Conservation (phyloP, 73 alveolate genomes). For the Paramecium tetraurelia region DNA sequence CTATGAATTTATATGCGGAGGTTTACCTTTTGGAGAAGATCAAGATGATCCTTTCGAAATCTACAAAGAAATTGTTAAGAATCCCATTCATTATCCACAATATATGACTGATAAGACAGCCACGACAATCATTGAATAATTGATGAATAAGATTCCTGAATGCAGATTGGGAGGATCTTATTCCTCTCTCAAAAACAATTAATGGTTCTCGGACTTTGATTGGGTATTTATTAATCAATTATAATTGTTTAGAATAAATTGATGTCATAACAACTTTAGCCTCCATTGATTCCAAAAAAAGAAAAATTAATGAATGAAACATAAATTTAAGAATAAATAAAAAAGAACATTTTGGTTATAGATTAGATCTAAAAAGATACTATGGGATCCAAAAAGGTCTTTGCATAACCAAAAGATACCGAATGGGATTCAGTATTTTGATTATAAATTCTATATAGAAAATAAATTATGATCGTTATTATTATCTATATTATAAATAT, state of each 20-base stretch:
- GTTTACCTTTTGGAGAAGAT: constrained; percentile 75
- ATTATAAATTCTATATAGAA: background rate
- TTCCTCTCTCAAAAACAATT: constrained; percentile 41
- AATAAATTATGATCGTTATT: background rate
- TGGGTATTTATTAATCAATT: constrained; percentile 24
- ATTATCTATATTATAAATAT: background rate
- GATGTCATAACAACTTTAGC: background rate
- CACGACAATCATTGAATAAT: constrained; percentile 47
- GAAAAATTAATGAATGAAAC: background rate
- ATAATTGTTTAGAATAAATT: background rate
- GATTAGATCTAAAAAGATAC: constrained; percentile 27
- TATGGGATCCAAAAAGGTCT: background rate
- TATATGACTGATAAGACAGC: constrained; percentile 59
- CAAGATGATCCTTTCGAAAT: constrained; percentile 77
- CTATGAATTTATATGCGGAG: constrained; percentile 70
- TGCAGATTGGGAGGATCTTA: constrained; percentile 61
- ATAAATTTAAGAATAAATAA: background rate
- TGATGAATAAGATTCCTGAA: constrained; percentile 60
- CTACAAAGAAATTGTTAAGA: constrained; percentile 67
- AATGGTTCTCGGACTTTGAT: constrained; percentile 48
- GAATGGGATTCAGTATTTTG: constrained; percentile 47
- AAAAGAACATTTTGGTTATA: background rate
- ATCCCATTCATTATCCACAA: constrained; percentile 37
- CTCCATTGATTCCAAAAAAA: background rate
- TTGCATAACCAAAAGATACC: background rate